Conservation (phyloP, 148 eudicot species). For the Hydrangea macrophylla region DNA sequence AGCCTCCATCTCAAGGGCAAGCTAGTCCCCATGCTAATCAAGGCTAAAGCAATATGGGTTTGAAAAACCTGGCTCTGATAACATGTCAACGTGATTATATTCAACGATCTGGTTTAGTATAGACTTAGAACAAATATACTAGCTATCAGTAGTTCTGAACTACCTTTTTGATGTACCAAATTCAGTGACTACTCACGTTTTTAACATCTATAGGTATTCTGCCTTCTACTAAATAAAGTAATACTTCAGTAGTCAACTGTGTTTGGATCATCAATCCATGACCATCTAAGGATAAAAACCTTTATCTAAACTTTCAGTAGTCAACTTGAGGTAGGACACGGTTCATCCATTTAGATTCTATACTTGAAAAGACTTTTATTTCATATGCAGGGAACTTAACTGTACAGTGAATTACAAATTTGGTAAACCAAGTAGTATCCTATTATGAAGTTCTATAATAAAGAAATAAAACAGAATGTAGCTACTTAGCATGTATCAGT, state of each 20-base stretch:
- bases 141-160: background rate
- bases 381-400: too few relatives aligned
- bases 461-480: too few relatives aligned
- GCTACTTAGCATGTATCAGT: too few relatives aligned
- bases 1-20: constrained; percentile 67
- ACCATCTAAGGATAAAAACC: too few relatives aligned
- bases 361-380: too few relatives aligned
- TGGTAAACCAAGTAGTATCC: background rate
- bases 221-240: background rate
- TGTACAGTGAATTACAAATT: background rate
- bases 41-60: constrained; percentile 68
- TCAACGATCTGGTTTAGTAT: background rate
- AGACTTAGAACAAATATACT: background rate
- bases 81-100: background rate
- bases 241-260: too few relatives aligned
- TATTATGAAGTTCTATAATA: too few relatives aligned
- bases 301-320: too few relatives aligned
- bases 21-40: constrained; percentile 52
- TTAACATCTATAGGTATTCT: background rate
- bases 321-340: too few relatives aligned
- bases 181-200: background rate
- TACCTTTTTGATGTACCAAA: background rate
- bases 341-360: too few relatives aligned
- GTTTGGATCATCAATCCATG: too few relatives aligned
- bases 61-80: constrained; percentile 16